These are phyloP conservation scores for Trametes cubensis DNA, from an alignment of 768 basidiomycete species.

Conservation along the genomic window DNA sequence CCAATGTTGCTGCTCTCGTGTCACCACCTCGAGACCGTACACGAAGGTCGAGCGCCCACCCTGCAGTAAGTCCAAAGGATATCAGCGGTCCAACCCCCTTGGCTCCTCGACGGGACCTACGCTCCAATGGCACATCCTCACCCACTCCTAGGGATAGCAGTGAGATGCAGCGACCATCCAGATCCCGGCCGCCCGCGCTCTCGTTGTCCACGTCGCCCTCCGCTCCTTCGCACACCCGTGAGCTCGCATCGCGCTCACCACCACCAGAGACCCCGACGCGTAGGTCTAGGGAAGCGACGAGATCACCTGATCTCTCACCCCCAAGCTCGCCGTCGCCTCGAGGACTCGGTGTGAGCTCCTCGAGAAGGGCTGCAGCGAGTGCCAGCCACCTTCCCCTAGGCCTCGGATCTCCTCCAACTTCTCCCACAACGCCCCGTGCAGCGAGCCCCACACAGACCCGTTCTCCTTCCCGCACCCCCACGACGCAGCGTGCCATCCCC, in stretches of 20 bases:
- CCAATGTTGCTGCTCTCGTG: constrained; percentile 46
- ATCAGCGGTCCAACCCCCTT: constrained; percentile 46
- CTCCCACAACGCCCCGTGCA: constrained; percentile 43
- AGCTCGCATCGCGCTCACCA: constrained; percentile 23
- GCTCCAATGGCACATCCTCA: constrained; percentile 28
- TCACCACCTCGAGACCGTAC: constrained; percentile 51
- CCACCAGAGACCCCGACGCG: constrained; percentile 38
- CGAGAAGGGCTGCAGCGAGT: constrained; percentile 43
- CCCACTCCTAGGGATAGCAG: constrained; percentile 30
- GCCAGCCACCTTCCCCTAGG: constrained; percentile 46
- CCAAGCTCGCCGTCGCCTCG: constrained; percentile 49
- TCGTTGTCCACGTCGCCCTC: constrained; percentile 27
- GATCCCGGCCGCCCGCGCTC: constrained; percentile 30
- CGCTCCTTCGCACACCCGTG: constrained; percentile 18
- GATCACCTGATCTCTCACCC: constrained; percentile 41
- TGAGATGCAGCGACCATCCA: constrained; percentile 32
- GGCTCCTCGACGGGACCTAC: constrained; percentile 36
- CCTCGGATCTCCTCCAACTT: constrained; percentile 40
- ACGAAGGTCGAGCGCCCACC: constrained; percentile 43
- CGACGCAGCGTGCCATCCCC: constrained; percentile 44
- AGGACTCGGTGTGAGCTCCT: constrained; percentile 40
- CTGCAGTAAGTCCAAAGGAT: constrained; percentile 36
- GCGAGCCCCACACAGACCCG: constrained; percentile 48
- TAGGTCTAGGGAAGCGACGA: constrained; percentile 33
- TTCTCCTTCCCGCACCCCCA: constrained; percentile 44